Conservation (phyloP, 2,329 filamentous ascomycete genomes). For the Nigrospora oryzae region DNA sequence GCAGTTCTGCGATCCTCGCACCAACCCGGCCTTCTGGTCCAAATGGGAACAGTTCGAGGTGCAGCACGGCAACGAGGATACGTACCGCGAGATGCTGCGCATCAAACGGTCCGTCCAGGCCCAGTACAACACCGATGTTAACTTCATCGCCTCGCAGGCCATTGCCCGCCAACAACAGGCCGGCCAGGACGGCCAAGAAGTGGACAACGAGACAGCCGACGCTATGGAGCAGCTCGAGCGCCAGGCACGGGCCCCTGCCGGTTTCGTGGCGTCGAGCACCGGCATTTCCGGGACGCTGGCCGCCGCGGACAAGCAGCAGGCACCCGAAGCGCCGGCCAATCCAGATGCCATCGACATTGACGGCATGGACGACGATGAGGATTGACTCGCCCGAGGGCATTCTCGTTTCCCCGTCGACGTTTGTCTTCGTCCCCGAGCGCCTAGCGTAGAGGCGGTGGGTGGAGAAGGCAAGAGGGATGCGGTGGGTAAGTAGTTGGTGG, state of each 20-base stretch:
- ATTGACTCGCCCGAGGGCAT: slow-evolving; percentile 2
- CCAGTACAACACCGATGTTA: slow-evolving; percentile 98
- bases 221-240: slow-evolving; percentile 86
- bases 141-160: slow-evolving; percentile 94
- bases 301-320: slow-evolving; percentile 24
- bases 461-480: too few species aligned
- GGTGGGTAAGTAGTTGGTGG: too few species aligned
- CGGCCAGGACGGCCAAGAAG: slow-evolving; percentile 30
- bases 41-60: slow-evolving; percentile 98
- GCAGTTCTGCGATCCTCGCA: slow-evolving; percentile 93
- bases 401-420: too few species aligned
- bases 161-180: slow-evolving; percentile 68
- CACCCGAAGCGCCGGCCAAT: slow-evolving; percentile 47
- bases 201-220: slow-evolving; percentile 51
- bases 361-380: slow-evolving; percentile 52
- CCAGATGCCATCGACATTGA: slow-evolving; percentile 82
- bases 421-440: too few species aligned
- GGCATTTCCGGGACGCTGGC: slow-evolving; percentile 56
- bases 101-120: slow-evolving; percentile 97
- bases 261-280: slow-evolving; percentile 83
- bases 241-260: slow-evolving; percentile 78
- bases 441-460: too few species aligned
- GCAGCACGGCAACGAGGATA: slow-evolving; percentile 96
- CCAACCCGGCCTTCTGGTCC: slow-evolving; percentile 83
- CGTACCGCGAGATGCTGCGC: slow-evolving; percentile 97